Evolutionary conservation across 805 yeast species (phyloP), one percentile per base, ranked within the genome.

Genomic region (Wickerhamomyces mucosus): DNA sequence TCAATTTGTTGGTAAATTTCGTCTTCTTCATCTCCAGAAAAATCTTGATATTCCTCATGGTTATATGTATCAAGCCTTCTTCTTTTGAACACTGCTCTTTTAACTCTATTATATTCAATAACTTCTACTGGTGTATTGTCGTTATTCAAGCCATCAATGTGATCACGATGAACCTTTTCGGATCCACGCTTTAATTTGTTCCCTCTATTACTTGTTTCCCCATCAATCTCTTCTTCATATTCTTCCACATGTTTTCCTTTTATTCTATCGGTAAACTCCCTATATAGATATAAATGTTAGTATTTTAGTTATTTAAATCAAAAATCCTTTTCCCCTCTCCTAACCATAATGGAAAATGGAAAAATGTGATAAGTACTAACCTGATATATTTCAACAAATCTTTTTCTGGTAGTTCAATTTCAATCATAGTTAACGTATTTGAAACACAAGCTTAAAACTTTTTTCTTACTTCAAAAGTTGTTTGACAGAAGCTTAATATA

Each of bases 101-200:
- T 53, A 43, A 42, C 51, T 35, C 46, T 45, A 31, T 52, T 56
- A 26, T 56, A 57, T 8, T 49, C 41, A 1, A 57, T 46, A 4
- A 36, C 26, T 18, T 44, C 50, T 3, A 32, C 19, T 8, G 32
- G 27, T 4, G 45, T 50, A n/a, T 47, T 15, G 39, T 46, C 36
- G 47, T 58, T 41, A 43, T 54, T 39, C 42, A 38, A 39, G 16
- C 58, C 58, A 33, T 56, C 46, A 23, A 75, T 51, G 26, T 57
- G 55, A 18, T 59, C 63, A 36, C 69, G 59, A 29, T 71, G 65
- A 1, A 74, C 67, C 12, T 49, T 43, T 8, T 63, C 59, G 7
- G 77, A 62, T 1, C 67, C 67, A 27, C 65, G 64, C 31, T 71
- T 64, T 21, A 76, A 56, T 46, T 75, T 75, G 38, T 68, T 67